Conservation (phyloP, 345 rosid genomes). For the Gossypium raimondii region DNA sequence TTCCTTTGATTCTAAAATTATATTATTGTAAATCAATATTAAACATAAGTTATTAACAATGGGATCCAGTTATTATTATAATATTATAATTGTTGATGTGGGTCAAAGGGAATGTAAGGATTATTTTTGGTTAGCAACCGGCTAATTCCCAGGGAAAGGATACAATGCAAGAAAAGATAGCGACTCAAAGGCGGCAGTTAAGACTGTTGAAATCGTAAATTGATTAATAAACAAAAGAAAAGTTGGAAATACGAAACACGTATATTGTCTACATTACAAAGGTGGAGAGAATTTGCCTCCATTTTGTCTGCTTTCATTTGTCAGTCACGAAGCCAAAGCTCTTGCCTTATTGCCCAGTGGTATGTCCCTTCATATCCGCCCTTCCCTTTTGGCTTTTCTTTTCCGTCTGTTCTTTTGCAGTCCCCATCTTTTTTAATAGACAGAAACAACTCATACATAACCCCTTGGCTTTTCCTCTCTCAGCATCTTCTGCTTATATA, state of each 20-base stretch:
- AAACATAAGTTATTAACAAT: too few relatives aligned
- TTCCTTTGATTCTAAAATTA: too few relatives aligned
- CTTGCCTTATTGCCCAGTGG: constrained; percentile 10
- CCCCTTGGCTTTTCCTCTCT: constrained; percentile 14
- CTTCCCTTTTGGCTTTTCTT: background rate
- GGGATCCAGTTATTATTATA: too few relatives aligned
- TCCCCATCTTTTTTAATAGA: background rate
- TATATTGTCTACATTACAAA: background rate
- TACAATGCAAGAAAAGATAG: background rate
- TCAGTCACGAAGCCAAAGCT: background rate
- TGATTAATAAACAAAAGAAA: background rate
- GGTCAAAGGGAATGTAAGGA: too few relatives aligned
- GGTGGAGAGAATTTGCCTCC: background rate
- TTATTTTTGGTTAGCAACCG: background rate
- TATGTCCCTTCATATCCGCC: background rate
- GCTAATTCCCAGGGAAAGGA: background rate
- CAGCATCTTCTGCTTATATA: constrained; percentile 6
- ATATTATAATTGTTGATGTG: too few relatives aligned
- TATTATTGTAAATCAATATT: too few relatives aligned
- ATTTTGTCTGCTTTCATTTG: constrained; percentile 12
- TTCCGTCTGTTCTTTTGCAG: background rate
- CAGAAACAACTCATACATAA: background rate
- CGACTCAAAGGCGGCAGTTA: constrained; percentile 10
- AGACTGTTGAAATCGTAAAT: background rate
- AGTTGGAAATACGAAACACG: background rate